phyloP scores from a whole-genome alignment of 2,329 filamentous ascomycete species.

The Metarhizium guizhouense region DNA sequence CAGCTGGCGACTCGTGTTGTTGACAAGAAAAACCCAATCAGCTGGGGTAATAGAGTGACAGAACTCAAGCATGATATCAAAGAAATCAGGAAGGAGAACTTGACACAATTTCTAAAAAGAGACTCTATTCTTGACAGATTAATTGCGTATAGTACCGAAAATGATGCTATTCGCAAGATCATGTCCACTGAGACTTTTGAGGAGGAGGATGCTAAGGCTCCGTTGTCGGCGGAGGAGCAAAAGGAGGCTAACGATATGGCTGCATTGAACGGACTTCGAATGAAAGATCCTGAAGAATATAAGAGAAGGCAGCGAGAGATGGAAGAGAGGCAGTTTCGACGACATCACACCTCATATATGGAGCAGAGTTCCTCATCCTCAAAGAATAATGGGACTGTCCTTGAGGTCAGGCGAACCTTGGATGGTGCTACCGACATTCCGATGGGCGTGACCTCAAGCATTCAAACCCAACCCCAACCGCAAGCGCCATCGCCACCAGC shows the following conservation, averaged over 20 bases:
- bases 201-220: constrained; percentile 49
- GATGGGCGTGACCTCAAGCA: background rate
- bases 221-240: constrained; percentile 52
- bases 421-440: constrained; percentile 1
- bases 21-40: constrained; percentile 70
- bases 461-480: background rate
- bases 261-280: constrained; percentile 23
- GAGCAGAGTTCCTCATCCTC: background rate
- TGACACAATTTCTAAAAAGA: constrained; percentile 47
- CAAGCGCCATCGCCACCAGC: background rate
- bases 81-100: constrained; percentile 39
- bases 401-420: background rate
- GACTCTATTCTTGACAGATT: constrained; percentile 52
- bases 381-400: background rate
- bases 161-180: constrained; percentile 42
- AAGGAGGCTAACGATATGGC: constrained; percentile 39
- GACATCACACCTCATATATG: background rate
- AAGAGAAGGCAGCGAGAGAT: constrained; percentile 10
- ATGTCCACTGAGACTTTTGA: constrained; percentile 65
- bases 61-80: constrained; percentile 53
- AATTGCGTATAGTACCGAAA: constrained; percentile 25
- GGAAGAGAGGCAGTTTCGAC: background rate
- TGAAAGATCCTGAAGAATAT: constrained; percentile 23
- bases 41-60: constrained; percentile 47
- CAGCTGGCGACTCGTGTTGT: constrained; percentile 73